Conservation (phyloP, 257 asterid genomes). For the Coffea canephora region DNA sequence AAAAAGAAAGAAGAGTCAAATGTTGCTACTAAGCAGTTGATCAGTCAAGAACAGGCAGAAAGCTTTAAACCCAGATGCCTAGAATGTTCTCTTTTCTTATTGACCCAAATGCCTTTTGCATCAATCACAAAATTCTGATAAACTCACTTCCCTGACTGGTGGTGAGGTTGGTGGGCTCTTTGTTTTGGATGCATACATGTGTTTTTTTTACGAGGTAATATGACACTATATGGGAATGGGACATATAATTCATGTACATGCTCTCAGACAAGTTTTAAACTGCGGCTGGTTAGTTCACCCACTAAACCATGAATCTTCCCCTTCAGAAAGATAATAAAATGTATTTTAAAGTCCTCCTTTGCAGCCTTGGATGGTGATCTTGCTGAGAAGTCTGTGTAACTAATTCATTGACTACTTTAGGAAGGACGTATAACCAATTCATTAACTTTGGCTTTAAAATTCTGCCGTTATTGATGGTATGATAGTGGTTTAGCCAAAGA, state of each 20-base stretch:
- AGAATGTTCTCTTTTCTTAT: not conserved
- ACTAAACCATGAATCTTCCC: constrained; percentile 37
- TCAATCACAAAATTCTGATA: constrained; percentile 34
- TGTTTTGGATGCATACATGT: constrained; percentile 15
- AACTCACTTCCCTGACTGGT: constrained; percentile 41
- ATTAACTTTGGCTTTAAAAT: not conserved
- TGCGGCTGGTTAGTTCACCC: constrained; percentile 54
- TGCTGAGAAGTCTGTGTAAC: constrained; percentile 12
- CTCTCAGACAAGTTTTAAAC: not conserved
- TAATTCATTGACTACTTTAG: constrained; percentile 10
- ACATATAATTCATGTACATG: too few species aligned
- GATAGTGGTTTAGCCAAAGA: not conserved
- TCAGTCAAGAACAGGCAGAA: constrained; percentile 13
- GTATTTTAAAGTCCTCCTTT: not conserved
- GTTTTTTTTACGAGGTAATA: not conserved
- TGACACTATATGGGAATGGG: not conserved
- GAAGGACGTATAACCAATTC: not conserved
- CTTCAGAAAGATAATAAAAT: not conserved
- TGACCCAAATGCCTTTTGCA: constrained; percentile 1
- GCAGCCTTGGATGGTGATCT: not conserved
- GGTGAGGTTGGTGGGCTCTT: constrained; percentile 44
- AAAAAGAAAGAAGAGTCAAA: constrained; percentile 7
- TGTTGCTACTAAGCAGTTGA: constrained; percentile 19
- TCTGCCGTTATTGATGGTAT: not conserved
- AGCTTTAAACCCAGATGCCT: not conserved